Conservation (phyloP, 148 eudicot genomes). For the Pharnaceum exiguum region DNA sequence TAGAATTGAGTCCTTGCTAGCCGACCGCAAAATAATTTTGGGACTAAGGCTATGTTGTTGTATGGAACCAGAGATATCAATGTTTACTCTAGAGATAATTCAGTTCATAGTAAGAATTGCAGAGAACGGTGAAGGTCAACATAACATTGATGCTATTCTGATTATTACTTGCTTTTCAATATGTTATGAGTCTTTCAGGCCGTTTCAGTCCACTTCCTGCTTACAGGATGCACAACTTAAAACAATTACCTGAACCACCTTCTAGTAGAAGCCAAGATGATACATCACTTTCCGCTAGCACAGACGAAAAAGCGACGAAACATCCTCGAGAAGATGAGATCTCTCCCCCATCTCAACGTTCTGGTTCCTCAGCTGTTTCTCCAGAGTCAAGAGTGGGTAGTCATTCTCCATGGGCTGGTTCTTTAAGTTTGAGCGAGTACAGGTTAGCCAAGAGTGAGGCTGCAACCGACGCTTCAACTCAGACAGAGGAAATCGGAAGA, state of each 20-base stretch:
- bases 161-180: too few relatives aligned
- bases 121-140: too few relatives aligned
- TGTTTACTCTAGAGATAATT: too few relatives aligned
- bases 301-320: slow-evolving; percentile 55
- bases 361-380: slow-evolving; percentile 58
- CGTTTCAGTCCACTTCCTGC: slow-evolving; percentile 53
- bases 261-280: slow-evolving; percentile 68
- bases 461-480: slow-evolving; percentile 87
- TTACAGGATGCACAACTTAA: slow-evolving; percentile 43
- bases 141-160: too few relatives aligned
- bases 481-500: slow-evolving; percentile 59
- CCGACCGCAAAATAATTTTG: not conserved
- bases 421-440: slow-evolving; percentile 63
- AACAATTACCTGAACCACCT: slow-evolving; percentile 73
- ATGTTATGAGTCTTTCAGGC: too few relatives aligned
- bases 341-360: slow-evolving; percentile 57
- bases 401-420: slow-evolving; percentile 57
- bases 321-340: slow-evolving; percentile 60
- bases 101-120: too few relatives aligned
- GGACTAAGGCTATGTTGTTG: not conserved
- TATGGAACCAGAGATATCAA: too few relatives aligned
- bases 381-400: slow-evolving; percentile 64
- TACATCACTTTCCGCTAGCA: slow-evolving; percentile 67
- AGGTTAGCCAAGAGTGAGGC: slow-evolving; percentile 55
- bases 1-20: not conserved